These are phyloP conservation scores for Perkinsus chesapeaki DNA, from an alignment of 169 alveolate species.

Conservation along the genomic window DNA sequence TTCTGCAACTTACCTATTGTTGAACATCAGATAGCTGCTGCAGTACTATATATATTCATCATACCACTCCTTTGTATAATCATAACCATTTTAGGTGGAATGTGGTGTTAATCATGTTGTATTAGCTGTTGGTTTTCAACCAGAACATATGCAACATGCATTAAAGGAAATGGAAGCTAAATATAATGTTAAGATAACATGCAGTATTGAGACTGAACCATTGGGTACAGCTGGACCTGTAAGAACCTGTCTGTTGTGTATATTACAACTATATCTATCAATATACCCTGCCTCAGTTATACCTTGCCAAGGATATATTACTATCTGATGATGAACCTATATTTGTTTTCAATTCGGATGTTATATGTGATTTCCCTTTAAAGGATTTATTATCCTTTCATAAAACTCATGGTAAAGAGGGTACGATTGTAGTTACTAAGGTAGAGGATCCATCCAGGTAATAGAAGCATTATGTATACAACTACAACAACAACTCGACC, in stretches of 20 bases:
- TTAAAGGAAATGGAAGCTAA: conserved; percentile 57
- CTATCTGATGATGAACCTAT: conserved; percentile 62
- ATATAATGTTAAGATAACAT: conserved; percentile 78
- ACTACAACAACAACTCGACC: neutral
- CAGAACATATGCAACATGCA: conserved; percentile 58
- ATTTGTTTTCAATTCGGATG: conserved; percentile 90
- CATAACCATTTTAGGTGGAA: neutral
- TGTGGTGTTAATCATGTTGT: conserved; percentile 46
- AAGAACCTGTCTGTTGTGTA: conserved; percentile 18
- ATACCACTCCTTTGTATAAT: neutral
- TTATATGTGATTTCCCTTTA: conserved; percentile 92
- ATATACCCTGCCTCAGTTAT: conserved; percentile 72
- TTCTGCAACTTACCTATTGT: conserved; percentile 90
- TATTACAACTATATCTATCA: conserved; percentile 11
- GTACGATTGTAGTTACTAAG: conserved; percentile 55
- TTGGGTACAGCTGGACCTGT: conserved; percentile 90
- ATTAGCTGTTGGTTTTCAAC: conserved; percentile 77
- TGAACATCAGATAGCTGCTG: conserved; percentile 68
- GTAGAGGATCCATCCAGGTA: conserved; percentile 88
- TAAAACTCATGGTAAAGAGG: conserved; percentile 73
- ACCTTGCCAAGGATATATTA: conserved; percentile 72
- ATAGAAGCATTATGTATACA: neutral
- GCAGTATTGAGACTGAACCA: conserved; percentile 90
- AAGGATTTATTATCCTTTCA: conserved; percentile 83
- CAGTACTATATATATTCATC: neutral